Evolutionary conservation across 2,329 filamentous ascomycete genomes (phyloP).

Genomic region (Claviceps africana): DNA sequence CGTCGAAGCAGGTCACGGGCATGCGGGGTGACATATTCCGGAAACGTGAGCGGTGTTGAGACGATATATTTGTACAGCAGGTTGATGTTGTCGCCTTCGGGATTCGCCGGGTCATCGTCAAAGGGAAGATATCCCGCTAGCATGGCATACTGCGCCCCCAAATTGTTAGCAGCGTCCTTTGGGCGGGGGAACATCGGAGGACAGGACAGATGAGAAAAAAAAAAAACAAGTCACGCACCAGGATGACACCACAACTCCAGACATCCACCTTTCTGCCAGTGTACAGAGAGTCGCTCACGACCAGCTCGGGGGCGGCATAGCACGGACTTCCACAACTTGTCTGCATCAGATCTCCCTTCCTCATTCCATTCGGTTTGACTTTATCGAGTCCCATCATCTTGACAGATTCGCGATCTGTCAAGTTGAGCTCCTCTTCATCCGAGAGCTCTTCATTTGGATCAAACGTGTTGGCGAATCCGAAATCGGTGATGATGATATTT

Average conservation of each 20-base stretch:
- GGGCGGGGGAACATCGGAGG: not conserved
- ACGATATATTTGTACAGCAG: constrained; percentile 98
- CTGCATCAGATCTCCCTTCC: constrained; percentile 93
- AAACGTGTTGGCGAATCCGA: constrained; percentile 97
- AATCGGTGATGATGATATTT: constrained; percentile 99
- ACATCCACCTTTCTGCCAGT: constrained; percentile 97
- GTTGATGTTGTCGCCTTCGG: constrained; percentile 98
- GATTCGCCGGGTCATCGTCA: constrained; percentile 94
- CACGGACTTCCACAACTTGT: constrained; percentile 97
- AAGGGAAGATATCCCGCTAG: constrained; percentile 94
- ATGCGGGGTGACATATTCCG: constrained; percentile 96
- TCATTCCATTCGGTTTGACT: constrained; percentile 56
- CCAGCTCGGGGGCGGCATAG: constrained; percentile 91
- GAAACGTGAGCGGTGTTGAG: constrained; percentile 89
- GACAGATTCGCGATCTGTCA: constrained; percentile 78
- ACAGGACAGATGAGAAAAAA: not conserved
- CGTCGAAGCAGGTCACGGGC: constrained; percentile 82
- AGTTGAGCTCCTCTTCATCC: constrained; percentile 78
- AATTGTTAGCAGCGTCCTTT: not conserved
- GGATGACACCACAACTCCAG: constrained; percentile 96
- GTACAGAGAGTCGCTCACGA: constrained; percentile 94
- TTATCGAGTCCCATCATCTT: constrained; percentile 77
- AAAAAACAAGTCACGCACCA: constrained; percentile 47
- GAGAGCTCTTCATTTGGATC: constrained; percentile 75
- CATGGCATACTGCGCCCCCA: constrained; percentile 78